These are phyloP conservation scores for Hyphopichia wangnamkhiaoensis DNA, from an alignment of 1,139 yeast genomes.

Conservation along the genomic window DNA sequence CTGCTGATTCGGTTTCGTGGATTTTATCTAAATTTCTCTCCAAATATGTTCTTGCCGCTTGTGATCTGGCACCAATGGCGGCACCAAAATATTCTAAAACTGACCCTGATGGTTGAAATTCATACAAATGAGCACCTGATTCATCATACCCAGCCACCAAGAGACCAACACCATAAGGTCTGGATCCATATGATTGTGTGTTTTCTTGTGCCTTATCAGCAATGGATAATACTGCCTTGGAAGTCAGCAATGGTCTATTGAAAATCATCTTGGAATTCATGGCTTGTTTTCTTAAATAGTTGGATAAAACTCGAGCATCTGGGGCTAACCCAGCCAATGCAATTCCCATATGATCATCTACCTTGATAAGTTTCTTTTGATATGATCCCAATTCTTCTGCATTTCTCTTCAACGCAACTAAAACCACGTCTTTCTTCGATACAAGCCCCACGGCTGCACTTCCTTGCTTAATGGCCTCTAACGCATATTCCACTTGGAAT, in stretches of 20 bases:
- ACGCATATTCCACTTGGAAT: slow-evolving; percentile 93
- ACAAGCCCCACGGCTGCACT: slow-evolving; percentile 95
- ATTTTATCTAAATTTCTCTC: slow-evolving; percentile 81
- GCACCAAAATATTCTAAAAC: slow-evolving; percentile 90
- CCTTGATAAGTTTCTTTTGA: slow-evolving; percentile 88
- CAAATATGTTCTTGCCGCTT: slow-evolving; percentile 94
- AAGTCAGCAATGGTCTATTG: slow-evolving; percentile 84
- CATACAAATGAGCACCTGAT: slow-evolving; percentile 90
- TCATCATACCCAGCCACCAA: slow-evolving; percentile 91
- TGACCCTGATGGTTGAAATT: slow-evolving; percentile 95
- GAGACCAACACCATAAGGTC: slow-evolving; percentile 98
- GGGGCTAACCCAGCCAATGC: slow-evolving; percentile 98
- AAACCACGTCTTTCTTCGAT: slow-evolving; percentile 81
- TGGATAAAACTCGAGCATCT: slow-evolving; percentile 91
- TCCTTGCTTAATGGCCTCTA: slow-evolving; percentile 97
- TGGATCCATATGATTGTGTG: slow-evolving; percentile 92
- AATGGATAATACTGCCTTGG: slow-evolving; percentile 79
- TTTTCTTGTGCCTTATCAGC: slow-evolving; percentile 97
- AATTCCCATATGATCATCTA: slow-evolving; percentile 91
- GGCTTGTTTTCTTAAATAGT: slow-evolving; percentile 87
- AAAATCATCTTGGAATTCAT: slow-evolving; percentile 84
- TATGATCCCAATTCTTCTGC: slow-evolving; percentile 97
- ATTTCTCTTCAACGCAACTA: slow-evolving; percentile 91
- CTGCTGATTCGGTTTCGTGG: slow-evolving; percentile 57
- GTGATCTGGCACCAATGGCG: slow-evolving; percentile 98